Evolutionary conservation across 257 asterid genomes (phyloP), one percentile per base, ranked within the genome.

Genomic region (Scutellaria barbata): DNA sequence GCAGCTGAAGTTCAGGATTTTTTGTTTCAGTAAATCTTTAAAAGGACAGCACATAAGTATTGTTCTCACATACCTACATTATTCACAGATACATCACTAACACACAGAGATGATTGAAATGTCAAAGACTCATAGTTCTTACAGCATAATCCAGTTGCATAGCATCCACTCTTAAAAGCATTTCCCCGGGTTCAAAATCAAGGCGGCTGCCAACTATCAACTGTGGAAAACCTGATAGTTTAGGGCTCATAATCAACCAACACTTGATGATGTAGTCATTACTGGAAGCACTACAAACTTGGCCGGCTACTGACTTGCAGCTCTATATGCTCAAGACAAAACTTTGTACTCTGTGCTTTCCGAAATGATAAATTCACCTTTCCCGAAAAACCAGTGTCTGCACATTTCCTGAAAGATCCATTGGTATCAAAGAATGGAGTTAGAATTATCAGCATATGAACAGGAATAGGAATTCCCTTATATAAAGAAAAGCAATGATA

Each of bases 81-180:
- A 87, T 87, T 82, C 82, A 87, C 90, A 82, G 55, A 79, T 51
- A 58, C 72, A 64, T 55, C 72, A 77, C 76, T 66, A 82, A 75
- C 41, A 77, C 10, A 73, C 45, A 59, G 63, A 79, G 35, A 74
- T 35, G 77, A 71, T 71, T 10, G n/a, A 48, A 33, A 76, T 41
- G 74, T 67, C 64, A 50, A 59, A 45, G 80, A 71, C 72, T 43
- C 76, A 61, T 16, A 72, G 72, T 63, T 74, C 82, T 69, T 39
- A 61, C 76, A 69, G 57, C 81, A 75, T 65, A 63, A 66, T 65
- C 81, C 75, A 75, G 70, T 73, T 50, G 73, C 80, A 60, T 63
- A 68, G 14, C 18, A 73, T 42, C 64, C 54, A 12, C 77, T 67
- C 72, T 53, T 53, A 17, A 16, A 18, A 78, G 72, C 73, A 69